Evolutionary conservation across 2,329 filamentous ascomycete genomes (phyloP), one percentile per base, ranked within the genome.

Genomic region (Arachnomyces sp.): DNA sequence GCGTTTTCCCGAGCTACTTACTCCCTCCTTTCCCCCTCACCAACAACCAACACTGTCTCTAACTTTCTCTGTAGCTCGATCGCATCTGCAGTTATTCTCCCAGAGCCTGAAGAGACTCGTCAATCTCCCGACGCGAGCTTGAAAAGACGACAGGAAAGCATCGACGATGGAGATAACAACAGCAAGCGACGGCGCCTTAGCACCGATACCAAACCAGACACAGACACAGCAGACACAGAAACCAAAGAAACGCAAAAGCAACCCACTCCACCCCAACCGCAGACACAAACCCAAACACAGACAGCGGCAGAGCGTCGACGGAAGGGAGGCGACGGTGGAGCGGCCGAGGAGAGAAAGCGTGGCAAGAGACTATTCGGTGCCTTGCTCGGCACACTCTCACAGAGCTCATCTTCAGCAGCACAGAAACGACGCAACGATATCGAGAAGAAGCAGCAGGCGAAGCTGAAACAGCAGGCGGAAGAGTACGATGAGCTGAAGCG

Each of bases 361-460:
- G 85, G 86, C 15, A 83, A 85, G 62, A 77, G 90, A 39, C 72
- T 96, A 45, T 95, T 95, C 57, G 89, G 90, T 45, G 85, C 82
- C 28, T 67, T 93, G 42, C 69, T 92, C 44, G 85, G 75, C 59
- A 86, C 84, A 29, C 73, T 94, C 44, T 87, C 82, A 61, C 84
- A 90, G 65, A 81, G 75, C 53, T 74, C 74, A 56, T 75, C 71
- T 58, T 67, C 72, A 67, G 49, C 77, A 72, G 69, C 79, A 47
- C 68, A 83, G 64, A 82, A 76, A 63, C 80, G 78, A 52, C 80
- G 85, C 42, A 76, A 75, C 46, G 88, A 90, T 60, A 88, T 90
- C 60, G 88, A 92, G 67, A 82, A 78, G 62, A 81, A 82, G 51
- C 86, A 89, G 62, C 78, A 84, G 56, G 84, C 84, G 56, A 86